Evolutionary conservation across 2,329 filamentous ascomycete species (phyloP).

Genomic region (Fusarium proliferatum): DNA sequence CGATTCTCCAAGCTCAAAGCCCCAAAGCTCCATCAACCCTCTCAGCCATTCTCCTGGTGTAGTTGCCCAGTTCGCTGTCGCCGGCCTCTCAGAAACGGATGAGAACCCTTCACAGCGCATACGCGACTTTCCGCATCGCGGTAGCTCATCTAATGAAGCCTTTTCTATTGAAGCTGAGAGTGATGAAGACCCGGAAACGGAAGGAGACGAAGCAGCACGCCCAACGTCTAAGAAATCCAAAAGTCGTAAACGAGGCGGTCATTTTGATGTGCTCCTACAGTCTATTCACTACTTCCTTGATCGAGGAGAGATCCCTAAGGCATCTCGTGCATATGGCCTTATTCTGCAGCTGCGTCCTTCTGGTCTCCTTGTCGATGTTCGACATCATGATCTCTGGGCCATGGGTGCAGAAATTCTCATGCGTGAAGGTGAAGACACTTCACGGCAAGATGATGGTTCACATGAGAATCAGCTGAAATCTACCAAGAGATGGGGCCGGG

Average conservation of each 20-base stretch:
- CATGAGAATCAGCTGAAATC: neutral
- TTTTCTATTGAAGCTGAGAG: slow-evolving; percentile 30
- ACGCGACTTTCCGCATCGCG: slow-evolving; percentile 64
- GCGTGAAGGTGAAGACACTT: slow-evolving; percentile 61
- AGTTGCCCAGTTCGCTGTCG: slow-evolving; percentile 64
- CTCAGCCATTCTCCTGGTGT: slow-evolving; percentile 64
- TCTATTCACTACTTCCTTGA: slow-evolving; percentile 79
- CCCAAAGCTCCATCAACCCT: slow-evolving; percentile 61
- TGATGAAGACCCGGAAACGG: slow-evolving; percentile 35
- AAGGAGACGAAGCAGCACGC: slow-evolving; percentile 13
- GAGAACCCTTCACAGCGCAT: slow-evolving; percentile 53
- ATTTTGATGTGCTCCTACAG: slow-evolving; percentile 74
- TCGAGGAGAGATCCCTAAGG: slow-evolving; percentile 75
- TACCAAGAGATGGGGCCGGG: slow-evolving; percentile 54
- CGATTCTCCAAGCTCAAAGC: slow-evolving; percentile 37
- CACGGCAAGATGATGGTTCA: slow-evolving; percentile 2
- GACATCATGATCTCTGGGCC: slow-evolving; percentile 79
- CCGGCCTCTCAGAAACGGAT: slow-evolving; percentile 63
- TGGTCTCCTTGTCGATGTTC: slow-evolving; percentile 70
- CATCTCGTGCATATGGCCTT: slow-evolving; percentile 79
- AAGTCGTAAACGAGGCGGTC: slow-evolving; percentile 49
- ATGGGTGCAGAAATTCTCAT: slow-evolving; percentile 87
- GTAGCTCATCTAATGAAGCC: slow-evolving; percentile 20
- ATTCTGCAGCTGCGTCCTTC: slow-evolving; percentile 67
- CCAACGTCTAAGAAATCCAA: slow-evolving; percentile 24